Evolutionary conservation across 352 stramenopile species (phyloP).

Genomic region (Pythium insidiosum): DNA sequence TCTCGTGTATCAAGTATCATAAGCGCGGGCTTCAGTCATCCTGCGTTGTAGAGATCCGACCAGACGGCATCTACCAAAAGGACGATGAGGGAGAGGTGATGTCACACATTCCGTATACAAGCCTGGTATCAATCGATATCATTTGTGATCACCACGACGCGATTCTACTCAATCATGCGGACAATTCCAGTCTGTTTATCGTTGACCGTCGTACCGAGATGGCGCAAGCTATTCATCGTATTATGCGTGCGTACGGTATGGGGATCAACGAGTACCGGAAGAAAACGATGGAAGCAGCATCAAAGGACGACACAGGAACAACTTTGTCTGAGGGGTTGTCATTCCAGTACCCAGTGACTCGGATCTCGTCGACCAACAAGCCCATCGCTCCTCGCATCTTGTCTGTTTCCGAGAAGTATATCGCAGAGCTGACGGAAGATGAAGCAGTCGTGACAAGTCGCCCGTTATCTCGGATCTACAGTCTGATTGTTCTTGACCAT

Average conservation of each 20-base stretch:
- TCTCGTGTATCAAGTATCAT: conserved; percentile 56
- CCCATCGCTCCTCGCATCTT: conserved; percentile 31
- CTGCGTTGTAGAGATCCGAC: conserved; percentile 60
- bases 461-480: conserved; percentile 62
- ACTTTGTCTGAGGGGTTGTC: conserved; percentile 27
- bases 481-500: conserved; percentile 55
- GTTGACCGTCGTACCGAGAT: conserved; percentile 58
- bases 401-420: conserved; percentile 59
- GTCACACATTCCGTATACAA: conserved; percentile 78
- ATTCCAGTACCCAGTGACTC: conserved; percentile 64
- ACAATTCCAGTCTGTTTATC: conserved; percentile 78
- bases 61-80: conserved; percentile 69
- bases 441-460: conserved; percentile 59
- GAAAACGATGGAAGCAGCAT: conserved; percentile 57
- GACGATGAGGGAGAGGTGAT: conserved; percentile 69
- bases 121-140: conserved; percentile 73
- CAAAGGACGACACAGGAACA: conserved; percentile 32
- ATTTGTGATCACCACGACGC: conserved; percentile 69
- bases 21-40: conserved; percentile 44
- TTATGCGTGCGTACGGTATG: conserved; percentile 76
- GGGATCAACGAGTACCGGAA: conserved; percentile 80
- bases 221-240: conserved; percentile 50
- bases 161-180: conserved; percentile 67
- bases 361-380: conserved; percentile 39
- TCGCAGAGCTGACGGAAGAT: conserved; percentile 48